Conservation (phyloP, 2,329 filamentous ascomycete genomes). For the Fusarium albosuccineum region DNA sequence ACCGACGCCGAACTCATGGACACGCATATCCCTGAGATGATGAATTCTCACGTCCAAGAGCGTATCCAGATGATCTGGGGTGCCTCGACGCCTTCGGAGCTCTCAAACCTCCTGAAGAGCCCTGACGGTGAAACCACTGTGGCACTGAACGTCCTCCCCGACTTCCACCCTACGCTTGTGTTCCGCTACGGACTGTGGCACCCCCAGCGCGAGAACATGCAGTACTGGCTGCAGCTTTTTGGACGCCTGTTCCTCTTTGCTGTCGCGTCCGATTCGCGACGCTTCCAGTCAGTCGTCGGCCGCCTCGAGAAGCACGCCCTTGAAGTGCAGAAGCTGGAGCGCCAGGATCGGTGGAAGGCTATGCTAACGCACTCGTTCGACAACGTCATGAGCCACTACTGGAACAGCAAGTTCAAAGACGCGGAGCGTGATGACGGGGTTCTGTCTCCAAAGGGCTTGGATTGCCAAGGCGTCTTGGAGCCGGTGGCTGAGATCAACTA, state of each 20-base stretch:
- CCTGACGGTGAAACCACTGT: constrained; percentile 25
- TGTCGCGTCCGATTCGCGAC: not conserved
- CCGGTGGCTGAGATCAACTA: constrained; percentile 1
- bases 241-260: constrained; percentile 27
- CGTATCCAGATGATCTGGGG: constrained; percentile 34
- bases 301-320: constrained; percentile 2
- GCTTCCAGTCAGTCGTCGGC: constrained; percentile 8
- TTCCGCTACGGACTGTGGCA: constrained; percentile 35
- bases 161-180: constrained; percentile 9
- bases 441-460: constrained; percentile 17
- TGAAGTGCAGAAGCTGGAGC: constrained; percentile 8
- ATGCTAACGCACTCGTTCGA: constrained; percentile 22
- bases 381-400: constrained; percentile 23
- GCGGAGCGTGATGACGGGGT: constrained; percentile 4
- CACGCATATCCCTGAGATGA: constrained; percentile 15
- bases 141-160: constrained; percentile 2
- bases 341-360: constrained; percentile 17
- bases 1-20: constrained; percentile 16
- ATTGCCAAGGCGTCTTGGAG: constrained; percentile 18
- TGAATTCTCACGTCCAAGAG: constrained; percentile 21
- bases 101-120: constrained; percentile 13
- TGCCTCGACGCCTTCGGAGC: constrained; percentile 11
- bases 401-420: constrained; percentile 14
- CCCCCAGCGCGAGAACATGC: constrained; percentile 26
- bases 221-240: constrained; percentile 31